Evolutionary conservation across 1,284 basidiomycete species (phyloP).

Genomic region (Phlebopus sp.): DNA sequence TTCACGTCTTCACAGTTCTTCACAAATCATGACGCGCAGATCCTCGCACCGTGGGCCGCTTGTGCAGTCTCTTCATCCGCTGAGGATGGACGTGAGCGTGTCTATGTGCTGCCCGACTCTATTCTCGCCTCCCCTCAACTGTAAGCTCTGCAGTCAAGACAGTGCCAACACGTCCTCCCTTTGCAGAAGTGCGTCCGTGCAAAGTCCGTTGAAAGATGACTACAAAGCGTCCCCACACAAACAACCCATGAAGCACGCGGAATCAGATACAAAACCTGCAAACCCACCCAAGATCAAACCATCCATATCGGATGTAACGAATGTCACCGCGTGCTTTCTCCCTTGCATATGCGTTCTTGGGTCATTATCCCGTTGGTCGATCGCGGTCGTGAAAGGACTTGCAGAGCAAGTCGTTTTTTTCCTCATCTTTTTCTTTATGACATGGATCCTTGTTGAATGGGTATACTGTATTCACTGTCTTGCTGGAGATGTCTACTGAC

Average conservation of each 20-base stretch:
- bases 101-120: conserved; percentile 20
- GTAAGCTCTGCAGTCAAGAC: neutral
- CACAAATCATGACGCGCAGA: conserved; percentile 25
- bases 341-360: too few species aligned
- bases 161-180: conserved; percentile 17
- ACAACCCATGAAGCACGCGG: conserved; percentile 1
- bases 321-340: too few species aligned
- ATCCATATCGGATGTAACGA: too few species aligned
- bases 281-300: too few species aligned
- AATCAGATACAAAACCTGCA: neutral
- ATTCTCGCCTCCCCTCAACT: conserved; percentile 9
- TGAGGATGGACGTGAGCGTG: conserved; percentile 15
- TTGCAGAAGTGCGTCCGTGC: conserved; percentile 12
- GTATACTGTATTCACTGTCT: conserved; percentile 5
- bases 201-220: neutral
- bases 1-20: conserved; percentile 10
- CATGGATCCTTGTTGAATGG: conserved; percentile 27
- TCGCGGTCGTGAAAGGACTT: too few species aligned
- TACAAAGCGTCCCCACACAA: neutral
- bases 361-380: too few species aligned
- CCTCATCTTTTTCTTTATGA: conserved; percentile 20
- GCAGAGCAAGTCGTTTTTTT: neutral
- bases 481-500: conserved; percentile 9
- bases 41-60: conserved; percentile 31
- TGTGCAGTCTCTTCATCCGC: conserved; percentile 23